These are phyloP conservation scores for Aspergillus clavatus DNA, from an alignment of 2,329 filamentous ascomycete species.

Conservation along the genomic window DNA sequence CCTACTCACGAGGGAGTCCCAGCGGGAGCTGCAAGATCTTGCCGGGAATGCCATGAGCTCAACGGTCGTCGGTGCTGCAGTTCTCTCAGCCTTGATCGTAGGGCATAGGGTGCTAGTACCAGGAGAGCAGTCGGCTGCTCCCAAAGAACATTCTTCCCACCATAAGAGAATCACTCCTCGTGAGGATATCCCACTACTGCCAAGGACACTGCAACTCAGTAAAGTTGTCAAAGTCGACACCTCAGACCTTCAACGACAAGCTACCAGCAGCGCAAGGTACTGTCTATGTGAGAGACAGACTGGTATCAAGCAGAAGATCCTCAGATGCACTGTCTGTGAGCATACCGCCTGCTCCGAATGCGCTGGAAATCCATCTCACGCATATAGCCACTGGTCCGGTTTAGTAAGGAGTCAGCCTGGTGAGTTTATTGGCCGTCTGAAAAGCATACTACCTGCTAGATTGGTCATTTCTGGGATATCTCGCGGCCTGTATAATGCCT, in stretches of 20 bases:
- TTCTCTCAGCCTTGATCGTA: constrained; percentile 55
- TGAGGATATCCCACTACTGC: constrained; percentile 12
- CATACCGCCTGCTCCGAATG: constrained; percentile 54
- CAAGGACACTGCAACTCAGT: constrained; percentile 10
- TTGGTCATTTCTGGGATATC: constrained; percentile 33
- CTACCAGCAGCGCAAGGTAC: constrained; percentile 39
- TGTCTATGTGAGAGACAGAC: constrained; percentile 55
- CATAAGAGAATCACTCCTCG: constrained; percentile 5
- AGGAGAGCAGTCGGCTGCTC: constrained; percentile 5
- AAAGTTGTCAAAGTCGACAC: constrained; percentile 7
- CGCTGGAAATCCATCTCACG: constrained; percentile 51
- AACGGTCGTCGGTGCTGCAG: constrained; percentile 62
- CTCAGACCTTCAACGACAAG: constrained; percentile 17
- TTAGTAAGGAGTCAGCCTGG: constrained; percentile 35
- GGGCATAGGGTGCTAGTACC: constrained; percentile 27
- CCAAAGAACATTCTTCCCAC: constrained; percentile 1
- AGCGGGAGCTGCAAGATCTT: constrained; percentile 61
- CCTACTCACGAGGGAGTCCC: constrained; percentile 59
- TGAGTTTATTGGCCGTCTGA: constrained; percentile 44
- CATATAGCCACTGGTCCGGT: constrained; percentile 31
- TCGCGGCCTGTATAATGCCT: constrained; percentile 18
- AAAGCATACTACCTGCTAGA: constrained; percentile 40
- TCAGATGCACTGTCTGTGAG: constrained; percentile 48
- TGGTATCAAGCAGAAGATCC: constrained; percentile 37
- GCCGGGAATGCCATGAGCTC: constrained; percentile 77